phyloP scores from a whole-genome alignment of 495 filamentous ascomycete genomes.

The Podospora tetraspora region DNA sequence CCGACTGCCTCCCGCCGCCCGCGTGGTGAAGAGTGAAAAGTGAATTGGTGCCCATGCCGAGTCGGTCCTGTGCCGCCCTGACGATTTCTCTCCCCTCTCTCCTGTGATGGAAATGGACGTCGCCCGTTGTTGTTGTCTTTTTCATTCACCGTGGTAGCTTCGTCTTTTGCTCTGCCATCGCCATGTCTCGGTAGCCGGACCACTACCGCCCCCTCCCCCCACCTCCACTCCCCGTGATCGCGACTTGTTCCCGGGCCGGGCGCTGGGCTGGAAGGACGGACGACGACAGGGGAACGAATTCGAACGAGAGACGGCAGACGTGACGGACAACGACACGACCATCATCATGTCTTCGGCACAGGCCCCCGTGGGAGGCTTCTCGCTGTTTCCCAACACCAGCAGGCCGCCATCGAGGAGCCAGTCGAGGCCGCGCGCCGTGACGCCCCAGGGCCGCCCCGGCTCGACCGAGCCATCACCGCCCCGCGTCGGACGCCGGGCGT shows the following conservation, averaged over 20 bases:
- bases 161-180: conserved; percentile 19
- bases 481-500: conserved; percentile 31
- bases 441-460: conserved; percentile 34
- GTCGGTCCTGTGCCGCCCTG: neutral
- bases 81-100: conserved; percentile 7
- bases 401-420: conserved; percentile 36
- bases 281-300: neutral
- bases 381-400: conserved; percentile 46
- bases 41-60: conserved; percentile 11
- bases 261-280: neutral
- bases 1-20: neutral
- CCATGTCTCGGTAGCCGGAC: conserved; percentile 25
- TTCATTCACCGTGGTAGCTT: neutral
- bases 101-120: neutral
- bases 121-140: conserved; percentile 1
- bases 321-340: neutral
- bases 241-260: neutral
- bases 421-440: conserved; percentile 33
- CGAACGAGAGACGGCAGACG: neutral
- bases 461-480: conserved; percentile 30
- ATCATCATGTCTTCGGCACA: conserved; percentile 33
- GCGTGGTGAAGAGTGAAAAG: conserved; percentile 10
- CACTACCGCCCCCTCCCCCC: conserved; percentile 8
- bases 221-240: neutral
- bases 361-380: conserved; percentile 42